Base-by-base conservation (phyloP, 257 asterid genomes). In the Solanum chmielewskii region DNA sequence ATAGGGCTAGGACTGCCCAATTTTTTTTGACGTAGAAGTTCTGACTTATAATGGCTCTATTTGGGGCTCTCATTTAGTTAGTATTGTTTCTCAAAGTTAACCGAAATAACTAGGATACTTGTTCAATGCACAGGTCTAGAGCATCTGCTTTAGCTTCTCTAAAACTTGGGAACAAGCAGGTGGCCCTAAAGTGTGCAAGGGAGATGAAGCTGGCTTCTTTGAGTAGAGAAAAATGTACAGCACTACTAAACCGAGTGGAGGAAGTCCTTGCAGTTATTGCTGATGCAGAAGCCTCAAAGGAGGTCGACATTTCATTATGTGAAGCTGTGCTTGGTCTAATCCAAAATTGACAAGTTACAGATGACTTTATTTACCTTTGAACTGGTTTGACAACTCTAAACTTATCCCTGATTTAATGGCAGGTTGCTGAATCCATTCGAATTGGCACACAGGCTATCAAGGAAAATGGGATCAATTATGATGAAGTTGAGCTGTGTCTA, bases 341-440 rank as follows among this genome's bases (percentile, higher is more conserved):
- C 18, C 66, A 80, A 66, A 35, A 64, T 33, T 31, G 60, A 44
- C 18, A 31, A 84, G 77, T 42, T 84, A 29, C 82, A 37, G 81
- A 73, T 68, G 66, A 60, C 41, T 59, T 44, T 44, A 70, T 49
- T 23, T 4, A 18, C 29, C 42, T 25, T 45, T 20, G 52, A 31
- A 59, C 73, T 64, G 33, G 77, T 74, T 23, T 81, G 71, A 16
- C 64, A 47, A 62, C 83, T 41, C 31, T 86, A 47, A 86, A 71
- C 47, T 41, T 86, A 86, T 25, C 89, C 68, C 86, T 86, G 59
- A 66, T 71, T 71, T 88, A 86, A 68, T 88, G 69, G 87, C 92
- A 95, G 98, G 97, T 96, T 90, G 87, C 91, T 39, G 96, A 96
- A 91, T 97, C 98, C 89, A 91, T 96, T 70, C 90, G 92, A 88